Base-by-base conservation (phyloP, 805 yeast genomes). In the Pichia phayaonensis region DNA sequence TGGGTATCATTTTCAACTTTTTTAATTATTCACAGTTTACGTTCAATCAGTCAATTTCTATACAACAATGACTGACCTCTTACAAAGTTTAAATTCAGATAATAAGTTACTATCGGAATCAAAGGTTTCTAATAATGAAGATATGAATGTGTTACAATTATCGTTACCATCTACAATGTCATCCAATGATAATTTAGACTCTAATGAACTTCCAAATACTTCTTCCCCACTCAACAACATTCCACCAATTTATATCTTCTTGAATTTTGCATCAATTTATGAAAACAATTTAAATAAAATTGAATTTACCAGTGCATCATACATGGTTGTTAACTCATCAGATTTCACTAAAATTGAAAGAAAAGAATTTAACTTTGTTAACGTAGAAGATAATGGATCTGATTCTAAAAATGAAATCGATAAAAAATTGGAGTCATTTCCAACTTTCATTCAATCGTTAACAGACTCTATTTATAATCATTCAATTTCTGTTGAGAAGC, bases 401-500 rank as follows among this genome's bases (percentile, higher is more conserved):
- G 29, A 38, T 24, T 20, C 27, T 15, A 34, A 31, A 16, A n/a
- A 10, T 16, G 38, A 16, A 34, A 2, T 4, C n/a, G 20, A 16
- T 34, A n/a, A 34, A 34, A 34, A 34, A 16, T 34, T n/a, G n/a
- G 38, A 34, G 11, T 16, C 40, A 15, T 45, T 51, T 29, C 50
- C 45, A 22, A 18, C 34, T 16, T 44, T 44, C 10, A 48, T 51
- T 18, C 44, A 51, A 40, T n/a, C 36, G 12, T 39, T 51, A 18
- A 51, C 42, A 15, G 54, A 51, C 18, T 44, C 54, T 10, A 51
- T 51, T 27, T 44, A 51, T 31, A 27, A 31, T 13, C 8, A 38
- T 34, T 46, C 46, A 27, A 51, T 51, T 31, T 40, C 45, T 20
- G 48, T 48, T 16, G 54, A 51, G 24, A 63, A 66, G 45, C 82